Evolutionary conservation across 495 filamentous ascomycete species (phyloP).

Genomic region (Xylona heveae): DNA sequence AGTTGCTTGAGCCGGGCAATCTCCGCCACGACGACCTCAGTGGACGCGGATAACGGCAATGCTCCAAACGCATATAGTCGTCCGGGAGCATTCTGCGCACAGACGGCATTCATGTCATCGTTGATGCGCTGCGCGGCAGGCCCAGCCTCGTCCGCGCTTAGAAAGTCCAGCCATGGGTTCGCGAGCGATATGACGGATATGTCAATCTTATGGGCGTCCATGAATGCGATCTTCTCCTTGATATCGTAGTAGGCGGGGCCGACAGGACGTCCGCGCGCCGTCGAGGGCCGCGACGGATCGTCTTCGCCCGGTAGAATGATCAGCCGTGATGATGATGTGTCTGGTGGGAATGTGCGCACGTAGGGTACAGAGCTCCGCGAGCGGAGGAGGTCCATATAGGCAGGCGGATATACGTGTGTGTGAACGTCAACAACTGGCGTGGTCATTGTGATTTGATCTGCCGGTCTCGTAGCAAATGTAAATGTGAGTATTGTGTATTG

Average conservation of each 20-base stretch:
- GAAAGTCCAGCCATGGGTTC: conserved; percentile 91
- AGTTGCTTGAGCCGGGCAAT: conserved; percentile 37
- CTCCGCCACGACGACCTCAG: conserved; percentile 35
- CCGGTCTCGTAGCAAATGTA: no score
- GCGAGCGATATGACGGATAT: conserved; percentile 75
- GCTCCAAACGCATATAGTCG: conserved; percentile 63
- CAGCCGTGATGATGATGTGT: conserved; percentile 41
- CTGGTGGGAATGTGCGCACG: conserved; percentile 42
- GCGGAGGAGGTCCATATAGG: conserved; percentile 63
- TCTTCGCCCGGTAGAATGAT: conserved; percentile 58
- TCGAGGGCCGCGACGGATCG: conserved; percentile 31
- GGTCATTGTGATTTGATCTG: no score
- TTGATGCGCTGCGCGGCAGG: conserved; percentile 46
- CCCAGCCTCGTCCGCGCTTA: conserved; percentile 37
- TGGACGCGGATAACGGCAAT: conserved; percentile 52
- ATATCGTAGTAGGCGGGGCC: conserved; percentile 53
- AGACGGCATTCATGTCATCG: conserved; percentile 50
- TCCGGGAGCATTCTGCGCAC: conserved; percentile 30
- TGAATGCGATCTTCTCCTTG: conserved; percentile 58
- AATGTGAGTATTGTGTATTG: no score
- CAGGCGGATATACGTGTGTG: conserved; percentile 81
- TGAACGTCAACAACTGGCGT: conserved; percentile 56
- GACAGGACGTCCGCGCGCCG: conserved; percentile 43
- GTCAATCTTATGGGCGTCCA: conserved; percentile 64
- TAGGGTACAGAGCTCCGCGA: conserved; percentile 59